Percentiles rank a stretch among this genome's conserved stretches.
Conservation (phyloP, 176 grass and related monocot species). For the Rhynchospora tenuis region DNA sequence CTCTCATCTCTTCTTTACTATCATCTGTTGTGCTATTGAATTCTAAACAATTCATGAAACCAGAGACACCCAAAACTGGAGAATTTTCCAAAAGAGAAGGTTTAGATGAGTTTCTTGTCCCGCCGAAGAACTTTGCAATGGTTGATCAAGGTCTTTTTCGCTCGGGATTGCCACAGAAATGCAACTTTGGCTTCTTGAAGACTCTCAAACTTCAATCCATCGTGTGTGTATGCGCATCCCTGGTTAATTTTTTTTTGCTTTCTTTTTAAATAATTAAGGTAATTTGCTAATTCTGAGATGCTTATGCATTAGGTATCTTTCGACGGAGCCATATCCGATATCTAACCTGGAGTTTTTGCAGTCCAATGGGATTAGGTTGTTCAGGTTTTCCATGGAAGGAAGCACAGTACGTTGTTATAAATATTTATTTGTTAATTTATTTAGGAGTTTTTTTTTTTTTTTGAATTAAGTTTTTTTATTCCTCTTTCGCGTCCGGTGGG, state of each 20-base stretch:
- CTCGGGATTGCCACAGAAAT: slow-evolving; percentile 50
- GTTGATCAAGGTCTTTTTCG: slow-evolving; percentile 73
- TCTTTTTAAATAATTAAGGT: not conserved
- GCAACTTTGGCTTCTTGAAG: slow-evolving; percentile 63
- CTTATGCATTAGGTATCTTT: slow-evolving; percentile 44
- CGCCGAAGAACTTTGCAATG: slow-evolving; percentile 73
- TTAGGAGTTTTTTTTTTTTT: too few species aligned
- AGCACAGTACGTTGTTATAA: slow-evolving; percentile 36
- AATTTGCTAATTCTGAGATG: slow-evolving; percentile 11
- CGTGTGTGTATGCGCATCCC: slow-evolving; percentile 39
- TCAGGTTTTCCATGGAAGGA: slow-evolving; percentile 61
- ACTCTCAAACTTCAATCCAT: slow-evolving; percentile 67
- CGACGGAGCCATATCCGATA: slow-evolving; percentile 65
- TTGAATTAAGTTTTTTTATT: too few species aligned
- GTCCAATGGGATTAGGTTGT: slow-evolving; percentile 49
- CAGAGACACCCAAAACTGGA: too few species aligned
- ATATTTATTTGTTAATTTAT: too few species aligned
- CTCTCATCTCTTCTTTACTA: too few species aligned
- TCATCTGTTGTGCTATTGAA: too few species aligned
- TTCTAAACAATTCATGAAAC: too few species aligned
- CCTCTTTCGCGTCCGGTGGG: too few species aligned
- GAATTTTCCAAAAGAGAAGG: too few species aligned
- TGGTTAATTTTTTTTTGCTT: not conserved
- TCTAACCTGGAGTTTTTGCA: slow-evolving; percentile 50
- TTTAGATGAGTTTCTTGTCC: slow-evolving; percentile 22